Evolutionary conservation across 1,284 basidiomycete species (phyloP).

Genomic region (Melampsora medusae): DNA sequence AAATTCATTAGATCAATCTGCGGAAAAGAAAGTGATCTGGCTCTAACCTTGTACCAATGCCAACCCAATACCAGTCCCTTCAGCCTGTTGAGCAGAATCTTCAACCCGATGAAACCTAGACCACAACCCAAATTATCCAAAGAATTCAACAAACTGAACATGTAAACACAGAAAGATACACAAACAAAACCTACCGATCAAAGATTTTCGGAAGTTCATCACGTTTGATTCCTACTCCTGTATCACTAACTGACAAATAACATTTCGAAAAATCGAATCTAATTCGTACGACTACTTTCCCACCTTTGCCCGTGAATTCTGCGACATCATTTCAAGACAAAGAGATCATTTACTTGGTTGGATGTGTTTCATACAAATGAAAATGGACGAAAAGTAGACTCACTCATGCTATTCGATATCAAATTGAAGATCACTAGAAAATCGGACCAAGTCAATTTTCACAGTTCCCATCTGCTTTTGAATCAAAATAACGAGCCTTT

Average conservation of each 20-base stretch:
- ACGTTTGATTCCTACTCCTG: conserved; percentile 26
- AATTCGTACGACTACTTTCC: conserved; percentile 15
- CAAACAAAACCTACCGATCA: conserved; percentile 15
- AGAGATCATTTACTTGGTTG: not conserved
- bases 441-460: conserved; percentile 23
- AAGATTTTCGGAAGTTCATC: conserved; percentile 40
- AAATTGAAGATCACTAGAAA: conserved; percentile 34
- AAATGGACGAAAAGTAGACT: not conserved
- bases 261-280: conserved; percentile 26
- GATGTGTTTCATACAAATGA: not conserved
- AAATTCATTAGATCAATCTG: not conserved
- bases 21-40: not conserved
- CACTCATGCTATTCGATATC: conserved; percentile 43
- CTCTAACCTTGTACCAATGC: conserved; percentile 39
- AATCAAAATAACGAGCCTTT: conserved; percentile 17
- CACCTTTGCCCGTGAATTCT: conserved; percentile 39
- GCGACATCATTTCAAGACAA: not conserved
- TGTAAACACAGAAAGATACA: not conserved
- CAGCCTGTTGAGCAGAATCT: conserved; percentile 4
- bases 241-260: conserved; percentile 37
- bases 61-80: conserved; percentile 42
- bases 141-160: not conserved
- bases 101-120: conserved; percentile 37
- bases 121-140: not conserved
- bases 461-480: not conserved